Percentiles rank a stretch among this genome's conserved stretches.
Evolutionary conservation across 805 yeast species (phyloP).

Genomic region (Saccharomycopsis guyanensis): DNA sequence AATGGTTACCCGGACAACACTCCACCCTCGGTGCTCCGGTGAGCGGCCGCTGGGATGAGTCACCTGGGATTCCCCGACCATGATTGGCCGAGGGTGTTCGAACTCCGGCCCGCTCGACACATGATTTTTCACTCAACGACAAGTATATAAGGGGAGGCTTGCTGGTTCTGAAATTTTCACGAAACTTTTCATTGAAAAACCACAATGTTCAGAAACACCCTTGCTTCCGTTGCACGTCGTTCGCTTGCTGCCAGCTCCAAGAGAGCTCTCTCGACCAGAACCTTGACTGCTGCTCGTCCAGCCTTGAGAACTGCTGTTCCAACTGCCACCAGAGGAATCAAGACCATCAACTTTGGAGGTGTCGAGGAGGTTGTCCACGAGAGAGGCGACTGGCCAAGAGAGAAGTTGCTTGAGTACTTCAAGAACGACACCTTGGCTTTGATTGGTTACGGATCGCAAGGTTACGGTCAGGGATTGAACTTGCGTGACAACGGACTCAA

Average conservation of each 20-base stretch:
- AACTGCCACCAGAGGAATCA: slow-evolving; percentile 60
- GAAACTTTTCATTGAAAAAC: background rate
- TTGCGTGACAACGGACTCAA: slow-evolving; percentile 98
- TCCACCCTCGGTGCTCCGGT: too few relatives aligned
- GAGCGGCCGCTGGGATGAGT: background rate
- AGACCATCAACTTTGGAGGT: slow-evolving; percentile 96
- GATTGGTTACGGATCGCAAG: slow-evolving; percentile 99
- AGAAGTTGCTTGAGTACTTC: slow-evolving; percentile 92
- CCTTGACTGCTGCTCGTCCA: slow-evolving; percentile 46
- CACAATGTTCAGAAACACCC: slow-evolving; percentile 35
- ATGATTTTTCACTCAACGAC: background rate
- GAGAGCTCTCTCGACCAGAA: slow-evolving; percentile 56
- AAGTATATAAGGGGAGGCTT: background rate
- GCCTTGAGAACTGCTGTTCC: slow-evolving; percentile 34
- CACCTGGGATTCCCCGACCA: background rate
- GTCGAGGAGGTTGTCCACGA: slow-evolving; percentile 92
- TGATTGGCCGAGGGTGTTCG: background rate
- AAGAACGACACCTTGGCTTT: slow-evolving; percentile 96
- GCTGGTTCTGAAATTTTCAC: too few relatives aligned
- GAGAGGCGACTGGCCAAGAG: slow-evolving; percentile 99
- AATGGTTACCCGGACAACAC: too few relatives aligned
- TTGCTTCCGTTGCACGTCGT: slow-evolving; percentile 34
- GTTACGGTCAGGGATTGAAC: slow-evolving; percentile 99
- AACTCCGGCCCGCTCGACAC: background rate
- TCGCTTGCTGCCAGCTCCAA: slow-evolving; percentile 42